Base-by-base conservation (phyloP, 2,329 filamentous ascomycete species). In the Thermoascus crustaceus region DNA sequence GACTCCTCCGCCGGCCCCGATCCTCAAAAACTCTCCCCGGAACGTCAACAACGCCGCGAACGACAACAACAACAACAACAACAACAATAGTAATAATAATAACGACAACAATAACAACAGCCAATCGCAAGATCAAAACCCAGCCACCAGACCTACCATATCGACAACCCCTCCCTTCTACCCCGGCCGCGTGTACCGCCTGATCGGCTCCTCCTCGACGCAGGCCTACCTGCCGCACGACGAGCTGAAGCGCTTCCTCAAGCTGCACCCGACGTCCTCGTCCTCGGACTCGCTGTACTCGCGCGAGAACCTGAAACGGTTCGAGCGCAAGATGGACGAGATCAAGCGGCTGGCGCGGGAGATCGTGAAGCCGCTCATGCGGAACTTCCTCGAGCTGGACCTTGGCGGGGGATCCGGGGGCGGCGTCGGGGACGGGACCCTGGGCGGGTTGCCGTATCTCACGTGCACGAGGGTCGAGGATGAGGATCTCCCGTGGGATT, bases 231-330 rank as follows among this genome's bases (percentile, higher is more conserved):
- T 96, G 4, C 62, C 69, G 1, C 86, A 89, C 56, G 87, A 94
- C 46, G 88, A 94, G 45, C 82, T 89, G 55, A 95, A 94, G 61
- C 77, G 78, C 14, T 95, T 95, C 51, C 72, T 95, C 34, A 93
- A 94, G 57, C 67, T 89, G 14, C 80, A 77, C 7, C 82, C 85
- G 0, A 59, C 60, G 4, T 42, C 44, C 5, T 49, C 54, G 1
- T 59, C 62, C 4, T 82, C 91, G 0, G 63, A 57, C 19, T 54
- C 58, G 13, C 62, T 89, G 5, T 94, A 95, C 63, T 85, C 75
- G 29, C 74, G 88, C 11, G 88, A 95, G n/a, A 89, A 85, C 43
- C 61, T 95, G 32, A 76, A 81, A 41, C 72, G 83, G 3, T 94
- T 95, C 48, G 89, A 95, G 66, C 78, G 83, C 52, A 75, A 86